Percentiles rank a stretch among this genome's conserved stretches.
Evolutionary conservation across 352 stramenopile genomes (phyloP).

Genomic region (Plasmopara halstedii): DNA sequence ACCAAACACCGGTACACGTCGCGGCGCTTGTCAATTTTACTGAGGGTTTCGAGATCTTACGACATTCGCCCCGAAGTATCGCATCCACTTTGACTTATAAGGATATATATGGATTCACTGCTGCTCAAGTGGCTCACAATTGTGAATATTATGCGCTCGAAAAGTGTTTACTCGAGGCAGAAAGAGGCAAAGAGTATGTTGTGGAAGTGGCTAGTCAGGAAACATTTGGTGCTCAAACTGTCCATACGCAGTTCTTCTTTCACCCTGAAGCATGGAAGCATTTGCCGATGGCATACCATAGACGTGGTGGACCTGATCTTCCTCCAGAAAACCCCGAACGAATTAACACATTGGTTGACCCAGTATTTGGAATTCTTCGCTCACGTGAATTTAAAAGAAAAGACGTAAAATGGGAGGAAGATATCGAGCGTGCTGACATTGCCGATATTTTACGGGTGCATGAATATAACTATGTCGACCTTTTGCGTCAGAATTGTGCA

Average conservation of each 20-base stretch:
- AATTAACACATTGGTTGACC: conserved; percentile 80
- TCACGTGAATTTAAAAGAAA: conserved; percentile 55
- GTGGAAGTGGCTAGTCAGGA: not conserved
- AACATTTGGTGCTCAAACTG: conserved; percentile 1
- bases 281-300: conserved; percentile 61
- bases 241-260: conserved; percentile 62
- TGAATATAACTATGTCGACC: conserved; percentile 84
- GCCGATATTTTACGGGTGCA: conserved; percentile 87
- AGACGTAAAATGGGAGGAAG: conserved; percentile 56
- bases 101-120: conserved; percentile 45
- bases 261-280: conserved; percentile 72
- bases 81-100: conserved; percentile 20
- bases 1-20: conserved; percentile 62
- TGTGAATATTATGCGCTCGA: conserved; percentile 32
- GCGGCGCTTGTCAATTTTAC: conserved; percentile 44
- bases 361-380: conserved; percentile 59
- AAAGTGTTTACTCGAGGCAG: conserved; percentile 14
- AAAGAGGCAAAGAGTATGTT: conserved; percentile 5
- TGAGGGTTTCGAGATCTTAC: conserved; percentile 39
- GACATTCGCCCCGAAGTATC: conserved; percentile 18
- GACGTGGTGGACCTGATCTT: conserved; percentile 55
- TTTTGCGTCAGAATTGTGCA: conserved; percentile 42
- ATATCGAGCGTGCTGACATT: conserved; percentile 67
- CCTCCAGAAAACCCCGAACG: conserved; percentile 87
- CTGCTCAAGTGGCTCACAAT: conserved; percentile 36